Evolutionary conservation across 2,329 filamentous ascomycete species (phyloP), one percentile per base, ranked within the genome.

Genomic region (Rasamsonia emersonii): DNA sequence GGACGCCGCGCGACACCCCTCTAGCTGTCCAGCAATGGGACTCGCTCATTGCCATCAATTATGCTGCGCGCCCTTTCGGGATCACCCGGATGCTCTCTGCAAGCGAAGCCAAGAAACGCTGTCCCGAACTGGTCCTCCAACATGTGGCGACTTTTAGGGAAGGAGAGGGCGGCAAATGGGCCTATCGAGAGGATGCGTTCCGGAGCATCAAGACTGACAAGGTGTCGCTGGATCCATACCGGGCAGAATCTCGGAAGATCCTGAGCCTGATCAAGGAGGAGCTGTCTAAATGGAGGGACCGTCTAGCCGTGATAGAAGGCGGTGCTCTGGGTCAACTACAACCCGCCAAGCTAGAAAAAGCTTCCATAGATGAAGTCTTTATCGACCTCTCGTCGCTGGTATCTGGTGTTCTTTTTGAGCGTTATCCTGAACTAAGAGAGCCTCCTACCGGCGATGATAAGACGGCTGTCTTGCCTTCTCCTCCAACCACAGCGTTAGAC

Each of bases 1-100:
- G 78, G 9, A 65, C 83, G 8, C 66, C 80, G 9, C 78, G 84
- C 39, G 75, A 86, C 36, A 73, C 78, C 43, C 91, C 91, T 7
- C 72, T 98, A 15, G 91, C 86, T 1, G 91, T 98, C 13, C 88
- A 93, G 53, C 89, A 96, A 68, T 96, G 84, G 83, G 83, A 93
- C 58, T 86, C 83, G 6, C 70, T 98, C 15, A 98, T 98, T 53
- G 91, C 91, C 3, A 78, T 98, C 58, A 98, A 98, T 63, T 98
- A 98, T 52, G 78, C 91, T 2, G 88, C 89, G 4, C 78, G 91
- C 10, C 72, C 73, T 6, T 88, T 76, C 48, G 86, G 85, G 2
- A 77, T 98, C 33, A 80, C 70, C 26, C 70, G 89, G 19, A 84
- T 93, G 62, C 79, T 89, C 41, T 82, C 77, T 6, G 72, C 85